A percentile compares a stretch with the other conserved stretches of the same genome.
phyloP scores from a whole-genome alignment of 2,329 filamentous ascomycete genomes.

The Endocalyx cinctus region DNA sequence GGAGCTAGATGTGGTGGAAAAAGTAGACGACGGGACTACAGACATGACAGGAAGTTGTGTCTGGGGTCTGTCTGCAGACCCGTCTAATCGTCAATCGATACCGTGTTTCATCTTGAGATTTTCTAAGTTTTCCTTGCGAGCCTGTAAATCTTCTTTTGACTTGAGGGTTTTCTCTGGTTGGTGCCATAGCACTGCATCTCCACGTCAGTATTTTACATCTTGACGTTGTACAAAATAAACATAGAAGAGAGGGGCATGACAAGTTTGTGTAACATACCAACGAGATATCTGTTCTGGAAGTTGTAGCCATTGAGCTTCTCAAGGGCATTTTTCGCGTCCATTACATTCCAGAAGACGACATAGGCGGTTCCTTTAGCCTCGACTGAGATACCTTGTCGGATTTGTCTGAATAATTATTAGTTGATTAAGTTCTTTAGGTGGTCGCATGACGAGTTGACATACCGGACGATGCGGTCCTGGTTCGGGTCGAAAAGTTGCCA shows the following conservation, averaged over 20 bases:
- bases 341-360: conserved; percentile 98
- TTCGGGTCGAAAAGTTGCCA: conserved; percentile 82
- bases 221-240: too few relatives aligned
- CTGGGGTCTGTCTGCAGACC: conserved; percentile 53
- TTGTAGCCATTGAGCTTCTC: conserved; percentile 99
- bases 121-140: conserved; percentile 95
- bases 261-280: conserved; percentile 80
- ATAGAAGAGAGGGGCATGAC: too few relatives aligned
- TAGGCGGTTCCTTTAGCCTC: conserved; percentile 98
- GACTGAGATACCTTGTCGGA: conserved; percentile 94
- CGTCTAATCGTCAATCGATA: conserved; percentile 91
- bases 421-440: too few relatives aligned
- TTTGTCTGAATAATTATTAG: conserved; percentile 65
- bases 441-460: too few relatives aligned
- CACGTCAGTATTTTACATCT: conserved; percentile 6
- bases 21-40: conserved; percentile 58
- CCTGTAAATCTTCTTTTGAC: conserved; percentile 89
- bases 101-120: conserved; percentile 96
- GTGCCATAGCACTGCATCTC: conserved; percentile 51
- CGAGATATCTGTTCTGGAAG: conserved; percentile 98
- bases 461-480: conserved; percentile 26
- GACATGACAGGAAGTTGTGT: conserved; percentile 40
- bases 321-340: conserved; percentile 97
- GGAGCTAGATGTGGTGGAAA: conserved; percentile 30
- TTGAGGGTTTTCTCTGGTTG: conserved; percentile 66